Conservation (phyloP, 371 early-diverging fungal genomes). For the Cokeromyces recurvatus region DNA sequence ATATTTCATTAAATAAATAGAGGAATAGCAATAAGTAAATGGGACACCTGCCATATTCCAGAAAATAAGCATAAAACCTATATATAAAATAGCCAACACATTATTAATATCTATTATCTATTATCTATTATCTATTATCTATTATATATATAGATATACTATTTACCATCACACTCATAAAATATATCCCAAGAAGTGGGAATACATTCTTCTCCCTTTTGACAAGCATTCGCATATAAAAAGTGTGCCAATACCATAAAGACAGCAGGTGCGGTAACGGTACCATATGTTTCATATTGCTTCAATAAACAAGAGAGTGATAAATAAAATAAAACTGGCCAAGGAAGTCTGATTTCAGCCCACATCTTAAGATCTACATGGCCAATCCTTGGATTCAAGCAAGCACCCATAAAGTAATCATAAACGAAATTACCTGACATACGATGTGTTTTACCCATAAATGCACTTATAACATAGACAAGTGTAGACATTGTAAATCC, state of each 20-base stretch:
- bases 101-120: too few relatives aligned
- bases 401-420: slow-evolving; percentile 75
- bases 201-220: slow-evolving; percentile 76
- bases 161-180: slow-evolving; percentile 53
- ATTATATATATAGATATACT: background rate
- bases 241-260: slow-evolving; percentile 76
- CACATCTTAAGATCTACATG: slow-evolving; percentile 83
- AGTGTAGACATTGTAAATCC: slow-evolving; percentile 49
- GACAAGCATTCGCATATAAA: slow-evolving; percentile 69
- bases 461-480: slow-evolving; percentile 31
- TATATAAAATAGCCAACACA: background rate
- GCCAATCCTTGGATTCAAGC: slow-evolving; percentile 73
- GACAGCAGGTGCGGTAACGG: slow-evolving; percentile 61
- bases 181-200: slow-evolving; percentile 71
- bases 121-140: too few relatives aligned
- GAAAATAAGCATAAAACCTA: slow-evolving; percentile 59
- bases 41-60: slow-evolving; percentile 63
- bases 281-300: slow-evolving; percentile 63
- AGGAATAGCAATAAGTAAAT: slow-evolving; percentile 56
- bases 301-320: slow-evolving; percentile 62
- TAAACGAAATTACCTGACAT: slow-evolving; percentile 76
- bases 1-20: slow-evolving; percentile 49
- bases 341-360: slow-evolving; percentile 77
- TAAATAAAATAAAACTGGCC: slow-evolving; percentile 68
- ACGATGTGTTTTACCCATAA: slow-evolving; percentile 36